These are phyloP conservation scores for Pichia cabralensis DNA, from an alignment of 805 yeast genomes.

Conservation along the genomic window DNA sequence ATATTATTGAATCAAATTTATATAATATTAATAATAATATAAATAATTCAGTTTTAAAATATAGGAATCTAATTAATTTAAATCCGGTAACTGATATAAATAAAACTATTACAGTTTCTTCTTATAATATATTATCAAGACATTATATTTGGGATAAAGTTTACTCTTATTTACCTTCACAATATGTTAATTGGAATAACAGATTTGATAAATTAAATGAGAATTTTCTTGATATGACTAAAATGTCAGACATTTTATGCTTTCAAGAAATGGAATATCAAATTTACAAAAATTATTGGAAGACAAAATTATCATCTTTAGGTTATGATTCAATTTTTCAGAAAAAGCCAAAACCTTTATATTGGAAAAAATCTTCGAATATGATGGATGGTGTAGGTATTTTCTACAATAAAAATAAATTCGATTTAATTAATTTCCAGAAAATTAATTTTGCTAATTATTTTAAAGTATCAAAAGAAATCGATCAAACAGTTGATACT, in stretches of 20 bases:
- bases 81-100: slow-evolving; percentile 1
- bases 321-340: slow-evolving; percentile 40
- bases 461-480: slow-evolving; percentile 17
- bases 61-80: slow-evolving; percentile 14
- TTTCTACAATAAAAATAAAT: slow-evolving; percentile 39
- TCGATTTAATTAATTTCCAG: slow-evolving; percentile 29
- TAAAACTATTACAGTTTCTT: slow-evolving; percentile 22
- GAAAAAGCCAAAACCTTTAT: slow-evolving; percentile 40
- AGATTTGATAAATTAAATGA: slow-evolving; percentile 34
- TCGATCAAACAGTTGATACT: slow-evolving; percentile 28
- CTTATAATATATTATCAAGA: slow-evolving; percentile 26
- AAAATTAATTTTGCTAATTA: slow-evolving; percentile 26
- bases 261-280: slow-evolving; percentile 28
- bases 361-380: slow-evolving; percentile 38
- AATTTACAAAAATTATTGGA: slow-evolving; percentile 21
- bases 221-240: slow-evolving; percentile 26
- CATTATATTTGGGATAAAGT: slow-evolving; percentile 54
- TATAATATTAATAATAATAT: no score
- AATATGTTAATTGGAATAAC: slow-evolving; percentile 39
- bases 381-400: slow-evolving; percentile 54
- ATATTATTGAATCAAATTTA: no score
- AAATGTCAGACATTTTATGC: slow-evolving; percentile 46
- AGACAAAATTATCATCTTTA: slow-evolving; percentile 10
- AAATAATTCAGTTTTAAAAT: slow-evolving; percentile 15
- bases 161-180: slow-evolving; percentile 38